These are phyloP conservation scores for Cryptosporidium andersoni DNA, from an alignment of 169 alveolate species.

Conservation along the genomic window DNA sequence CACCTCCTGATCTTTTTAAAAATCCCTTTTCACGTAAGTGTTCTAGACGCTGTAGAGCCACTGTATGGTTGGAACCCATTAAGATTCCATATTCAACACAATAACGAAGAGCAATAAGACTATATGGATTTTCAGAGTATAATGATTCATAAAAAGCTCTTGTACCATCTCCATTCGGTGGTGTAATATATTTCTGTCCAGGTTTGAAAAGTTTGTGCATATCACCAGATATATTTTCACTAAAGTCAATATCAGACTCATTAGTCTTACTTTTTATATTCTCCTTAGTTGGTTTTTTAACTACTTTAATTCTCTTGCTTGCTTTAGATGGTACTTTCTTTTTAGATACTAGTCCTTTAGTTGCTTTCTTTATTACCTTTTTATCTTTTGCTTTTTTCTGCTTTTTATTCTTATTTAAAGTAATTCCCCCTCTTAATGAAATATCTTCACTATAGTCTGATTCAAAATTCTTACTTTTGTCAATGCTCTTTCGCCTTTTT, in stretches of 20 bases:
- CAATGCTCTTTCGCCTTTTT: not conserved
- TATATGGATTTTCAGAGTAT: conserved; percentile 86
- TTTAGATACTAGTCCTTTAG: not conserved
- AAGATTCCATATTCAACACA: conserved; percentile 63
- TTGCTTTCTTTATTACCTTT: conserved; percentile 20
- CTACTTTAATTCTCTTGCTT: not conserved
- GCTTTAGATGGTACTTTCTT: not conserved
- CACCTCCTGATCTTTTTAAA: conserved; percentile 27
- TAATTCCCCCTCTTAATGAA: not conserved
- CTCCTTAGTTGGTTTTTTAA: not conserved
- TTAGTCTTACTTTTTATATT: not conserved
- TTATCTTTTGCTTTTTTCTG: not conserved
- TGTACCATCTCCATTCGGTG: conserved; percentile 92
- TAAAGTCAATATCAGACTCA: conserved; percentile 72
- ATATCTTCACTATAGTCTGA: conserved; percentile 6
- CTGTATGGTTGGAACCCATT: conserved; percentile 32
- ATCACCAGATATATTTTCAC: conserved; percentile 70
- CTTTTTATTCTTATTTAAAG: not conserved
- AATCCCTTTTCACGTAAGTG: conserved; percentile 21
- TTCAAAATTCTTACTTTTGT: conserved; percentile 1
- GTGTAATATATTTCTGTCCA: conserved; percentile 88
- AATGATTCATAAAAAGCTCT: conserved; percentile 89
- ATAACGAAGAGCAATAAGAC: conserved; percentile 85
- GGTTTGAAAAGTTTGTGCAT: conserved; percentile 80
- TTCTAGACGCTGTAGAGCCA: conserved; percentile 32